These are phyloP conservation scores for Aureobasidium lini DNA, from an alignment of 2,329 filamentous ascomycete genomes.

Conservation along the genomic window DNA sequence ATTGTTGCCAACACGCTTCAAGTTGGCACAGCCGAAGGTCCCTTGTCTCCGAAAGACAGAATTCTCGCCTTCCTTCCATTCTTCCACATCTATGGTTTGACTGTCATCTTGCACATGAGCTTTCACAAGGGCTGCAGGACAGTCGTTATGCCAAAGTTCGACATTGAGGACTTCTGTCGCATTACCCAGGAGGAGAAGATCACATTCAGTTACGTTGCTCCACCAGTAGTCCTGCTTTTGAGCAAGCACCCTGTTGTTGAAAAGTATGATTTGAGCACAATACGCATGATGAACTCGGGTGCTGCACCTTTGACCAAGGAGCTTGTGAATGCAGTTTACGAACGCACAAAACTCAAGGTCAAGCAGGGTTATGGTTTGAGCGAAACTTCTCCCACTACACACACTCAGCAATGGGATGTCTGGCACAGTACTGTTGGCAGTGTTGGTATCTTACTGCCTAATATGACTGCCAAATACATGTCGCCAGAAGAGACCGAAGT, in stretches of 20 bases:
- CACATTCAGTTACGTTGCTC: conserved; percentile 75
- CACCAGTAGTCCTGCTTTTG: conserved; percentile 73
- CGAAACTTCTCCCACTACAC: conserved; percentile 75
- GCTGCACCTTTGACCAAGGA: conserved; percentile 79
- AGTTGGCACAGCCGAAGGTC: conserved; percentile 30
- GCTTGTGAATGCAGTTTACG: conserved; percentile 67
- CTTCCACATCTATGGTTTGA: conserved; percentile 83
- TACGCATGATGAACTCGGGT: conserved; percentile 81
- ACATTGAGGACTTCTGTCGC: conserved; percentile 69
- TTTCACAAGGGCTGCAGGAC: conserved; percentile 59
- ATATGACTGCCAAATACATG: conserved; percentile 76
- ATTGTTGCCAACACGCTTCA: conserved; percentile 62
- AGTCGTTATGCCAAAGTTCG: conserved; percentile 71
- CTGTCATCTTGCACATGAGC: conserved; percentile 61
- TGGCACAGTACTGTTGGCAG: conserved; percentile 72
- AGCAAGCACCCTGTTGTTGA: conserved; percentile 70
- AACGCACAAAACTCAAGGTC: conserved; percentile 66
- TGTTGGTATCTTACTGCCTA: conserved; percentile 69
- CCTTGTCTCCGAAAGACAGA: conserved; percentile 56
- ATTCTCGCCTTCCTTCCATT: conserved; percentile 77
- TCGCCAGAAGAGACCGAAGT: conserved; percentile 53
- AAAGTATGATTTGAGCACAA: conserved; percentile 69
- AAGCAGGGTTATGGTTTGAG: conserved; percentile 92
- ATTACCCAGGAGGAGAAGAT: conserved; percentile 68
- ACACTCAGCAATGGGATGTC: conserved; percentile 61